Base-by-base conservation (phyloP, 2,329 filamentous ascomycete species). In the Davidsoniella virescens region DNA sequence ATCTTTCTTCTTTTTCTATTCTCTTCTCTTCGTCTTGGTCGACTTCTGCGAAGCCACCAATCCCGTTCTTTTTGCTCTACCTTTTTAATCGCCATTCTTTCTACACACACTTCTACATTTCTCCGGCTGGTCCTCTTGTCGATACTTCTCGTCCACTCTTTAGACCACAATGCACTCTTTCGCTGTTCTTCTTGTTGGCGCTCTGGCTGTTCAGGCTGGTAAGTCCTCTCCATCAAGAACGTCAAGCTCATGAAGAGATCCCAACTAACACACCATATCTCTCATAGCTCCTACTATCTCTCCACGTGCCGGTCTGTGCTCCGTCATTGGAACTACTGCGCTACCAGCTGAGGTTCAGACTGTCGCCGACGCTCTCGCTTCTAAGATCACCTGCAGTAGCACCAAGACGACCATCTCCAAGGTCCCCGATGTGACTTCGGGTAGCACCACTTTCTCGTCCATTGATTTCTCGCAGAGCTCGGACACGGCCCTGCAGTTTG, bases 391-490 rank as follows among this genome's bases (percentile, higher is more conserved):
- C 41, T 79, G 75, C 66, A 64, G 67, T 59, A 56, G 58, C 17
- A 60, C 62, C 14, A 57, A 56, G 17, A 75, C 62, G 4, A 78
- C 75, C 5, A 62, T 79, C 52, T 62, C 64, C 10, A 65, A 64
- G 49, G 73, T 78, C 3, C 76, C 76, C 4, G 75, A 80, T 56
- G 74, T 78, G 4, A 68, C 67, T 2, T 70, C 71, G 2, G 72
- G 70, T 54, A 59, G 58, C 52, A 62, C 69, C 6, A 65, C 65
- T 16, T 79, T 75, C 62, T 76, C 71, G 4, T 58, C 61, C 44
- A 67, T 80, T 64, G 71, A 78, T 68, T 80, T 79, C 61, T 66
- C 66, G 57, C 58, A 65, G 49, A 72, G 72, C 9, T 57, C 57
- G 10, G 64, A 67, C 49, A 65, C 67, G 0, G 69, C 75, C 0